Conservation (phyloP, 345 rosid species). For the Brassica nigra region DNA sequence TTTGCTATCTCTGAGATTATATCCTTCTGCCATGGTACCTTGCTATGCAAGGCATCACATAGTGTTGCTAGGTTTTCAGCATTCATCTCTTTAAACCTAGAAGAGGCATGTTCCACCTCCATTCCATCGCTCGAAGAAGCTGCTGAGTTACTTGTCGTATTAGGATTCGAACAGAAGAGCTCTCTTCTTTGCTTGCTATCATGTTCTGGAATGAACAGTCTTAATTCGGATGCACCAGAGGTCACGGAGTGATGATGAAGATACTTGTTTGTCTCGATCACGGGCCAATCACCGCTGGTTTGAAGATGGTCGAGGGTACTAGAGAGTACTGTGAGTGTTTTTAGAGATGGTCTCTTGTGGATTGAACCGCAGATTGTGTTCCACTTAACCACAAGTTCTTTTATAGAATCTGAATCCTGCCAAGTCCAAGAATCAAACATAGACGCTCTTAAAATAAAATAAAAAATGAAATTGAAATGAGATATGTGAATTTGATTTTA, state of each 20-base stretch:
- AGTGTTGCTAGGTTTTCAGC: slow-evolving; percentile 55
- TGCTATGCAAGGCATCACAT: slow-evolving; percentile 64
- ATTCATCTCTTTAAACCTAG: slow-evolving; percentile 60
- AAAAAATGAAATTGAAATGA: neutral
- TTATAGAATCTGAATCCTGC: slow-evolving; percentile 54
- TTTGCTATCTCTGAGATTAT: slow-evolving; percentile 56
- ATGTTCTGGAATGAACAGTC: slow-evolving; percentile 53
- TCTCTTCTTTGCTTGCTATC: slow-evolving; percentile 36
- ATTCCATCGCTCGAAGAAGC: slow-evolving; percentile 66
- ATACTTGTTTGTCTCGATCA: slow-evolving; percentile 49
- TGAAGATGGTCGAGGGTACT: slow-evolving; percentile 39
- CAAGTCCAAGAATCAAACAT: slow-evolving; percentile 29
- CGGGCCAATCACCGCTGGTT: slow-evolving; percentile 50
- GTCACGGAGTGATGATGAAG: slow-evolving; percentile 40
- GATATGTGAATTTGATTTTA: neutral
- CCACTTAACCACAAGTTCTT: slow-evolving; percentile 67
- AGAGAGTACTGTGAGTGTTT: slow-evolving; percentile 54
- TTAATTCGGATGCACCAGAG: slow-evolving; percentile 44
- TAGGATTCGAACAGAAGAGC: slow-evolving; percentile 40
- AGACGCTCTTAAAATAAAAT: neutral
- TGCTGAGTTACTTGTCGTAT: slow-evolving; percentile 62
- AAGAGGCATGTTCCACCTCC: slow-evolving; percentile 52
- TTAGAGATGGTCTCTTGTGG: slow-evolving; percentile 52
- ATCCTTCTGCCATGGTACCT: slow-evolving; percentile 70
- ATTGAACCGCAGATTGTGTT: slow-evolving; percentile 59